These are phyloP conservation scores for Russula compacta DNA, from an alignment of 768 basidiomycete genomes.

Conservation along the genomic window DNA sequence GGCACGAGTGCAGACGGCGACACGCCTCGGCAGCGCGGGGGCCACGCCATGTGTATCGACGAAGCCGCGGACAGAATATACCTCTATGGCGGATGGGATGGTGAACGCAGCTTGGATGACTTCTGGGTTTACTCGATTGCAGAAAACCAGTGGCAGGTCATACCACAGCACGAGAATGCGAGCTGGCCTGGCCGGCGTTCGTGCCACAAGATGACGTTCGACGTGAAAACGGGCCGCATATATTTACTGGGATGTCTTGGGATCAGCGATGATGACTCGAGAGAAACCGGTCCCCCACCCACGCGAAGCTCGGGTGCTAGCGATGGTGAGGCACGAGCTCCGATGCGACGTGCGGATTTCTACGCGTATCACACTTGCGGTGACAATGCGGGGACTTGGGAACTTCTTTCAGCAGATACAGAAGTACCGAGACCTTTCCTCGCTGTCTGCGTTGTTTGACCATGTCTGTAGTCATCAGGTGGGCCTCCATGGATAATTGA, in stretches of 20 bases:
- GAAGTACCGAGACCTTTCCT: slow-evolving; percentile 35
- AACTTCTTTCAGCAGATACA: slow-evolving; percentile 57
- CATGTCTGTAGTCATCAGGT: slow-evolving; percentile 39
- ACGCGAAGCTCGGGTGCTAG: background rate
- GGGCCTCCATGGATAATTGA: slow-evolving; percentile 72
- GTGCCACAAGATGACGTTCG: slow-evolving; percentile 80
- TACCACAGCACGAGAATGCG: slow-evolving; percentile 45
- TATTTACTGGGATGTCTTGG: slow-evolving; percentile 65
- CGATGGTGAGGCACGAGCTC: background rate
- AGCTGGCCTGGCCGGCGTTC: slow-evolving; percentile 64
- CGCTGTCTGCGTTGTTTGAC: background rate
- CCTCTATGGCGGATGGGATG: slow-evolving; percentile 75
- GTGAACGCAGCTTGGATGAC: slow-evolving; percentile 62
- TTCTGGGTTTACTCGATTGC: slow-evolving; percentile 66
- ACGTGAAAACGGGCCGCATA: slow-evolving; percentile 57
- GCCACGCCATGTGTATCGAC: slow-evolving; percentile 79
- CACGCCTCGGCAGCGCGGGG: slow-evolving; percentile 58
- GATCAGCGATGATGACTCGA: slow-evolving; percentile 36
- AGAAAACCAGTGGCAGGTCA: slow-evolving; percentile 49
- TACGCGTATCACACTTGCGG: slow-evolving; percentile 67
- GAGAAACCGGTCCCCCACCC: slow-evolving; percentile 4
- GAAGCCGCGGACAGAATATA: slow-evolving; percentile 53
- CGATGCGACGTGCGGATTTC: slow-evolving; percentile 52
- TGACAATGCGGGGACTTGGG: slow-evolving; percentile 58
- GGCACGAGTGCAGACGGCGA: slow-evolving; percentile 60